Evolutionary conservation across 2,329 filamentous ascomycete species (phyloP), one percentile per base, ranked within the genome.

Genomic region (Ceratocystis smalleyi): DNA sequence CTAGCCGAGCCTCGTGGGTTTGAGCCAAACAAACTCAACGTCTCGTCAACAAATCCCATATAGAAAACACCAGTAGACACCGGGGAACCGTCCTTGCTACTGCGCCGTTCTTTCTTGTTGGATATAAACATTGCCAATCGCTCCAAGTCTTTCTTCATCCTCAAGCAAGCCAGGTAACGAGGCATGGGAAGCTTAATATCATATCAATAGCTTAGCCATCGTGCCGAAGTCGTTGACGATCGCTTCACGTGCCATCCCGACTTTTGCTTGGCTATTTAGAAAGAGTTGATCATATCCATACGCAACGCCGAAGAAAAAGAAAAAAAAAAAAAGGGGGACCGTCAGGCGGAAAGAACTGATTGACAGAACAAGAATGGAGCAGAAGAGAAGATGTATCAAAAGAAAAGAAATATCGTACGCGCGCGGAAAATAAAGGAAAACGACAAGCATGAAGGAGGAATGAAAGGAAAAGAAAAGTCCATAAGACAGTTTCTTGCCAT

Each of bases 401-500:
- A 45, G 43, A 59, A 64, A 35, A 43, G 47, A 40, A 59, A 64
- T 10, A 63, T 51, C 12, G 24, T 43, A 55, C 32, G 30, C 51
- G 45, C 15, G 43, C 59, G 35, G 22, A 43, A 65, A 62, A 62
- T 30, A 62, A 49, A 65, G 57, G 55, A 51, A 51, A 65, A 63
- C 17, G 19, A 64, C 55, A 43, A 40, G 57, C 32, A 49, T 47
- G 45, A 61, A 45, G 40, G 43, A 43, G n/a, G 43, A 45, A 60
- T 40, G 12, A 40, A 40, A 40, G 12, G 12, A 43, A 40, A 62
- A 22, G 19, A 51, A 49, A 57, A 32, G 54, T 19, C 54, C 54
- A 8, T 57, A 57, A 57, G 32, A 27, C 54, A 57, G 27, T 17
- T 57, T 57, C 54, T 57, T 57, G 27, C 24, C 27, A 35, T 57